Base-by-base conservation (phyloP, 495 filamentous ascomycete species). In the Lophium mytilinum region DNA sequence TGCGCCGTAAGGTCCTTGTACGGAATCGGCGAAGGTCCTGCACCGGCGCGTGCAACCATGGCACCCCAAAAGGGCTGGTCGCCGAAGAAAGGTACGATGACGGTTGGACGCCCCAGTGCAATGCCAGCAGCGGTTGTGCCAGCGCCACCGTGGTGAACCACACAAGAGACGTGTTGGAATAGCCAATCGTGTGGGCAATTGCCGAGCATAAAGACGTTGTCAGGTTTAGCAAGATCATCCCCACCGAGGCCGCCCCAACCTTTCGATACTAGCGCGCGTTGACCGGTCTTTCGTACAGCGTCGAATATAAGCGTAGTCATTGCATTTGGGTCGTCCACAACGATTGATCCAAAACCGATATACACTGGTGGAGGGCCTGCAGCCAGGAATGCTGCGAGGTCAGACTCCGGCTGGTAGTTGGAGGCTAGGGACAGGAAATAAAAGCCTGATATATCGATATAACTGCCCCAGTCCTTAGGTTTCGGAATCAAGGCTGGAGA, bases 261-360 rank as follows among this genome's bases (percentile, higher is more conserved):
- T 63, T 87, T 86, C 0, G 86, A 90, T 3, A 94, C 79, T 0
- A 94, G 69, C 3, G 87, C 88, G 18, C 89, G 78, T 14, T 86
- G 81, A 92, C 92, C 91, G 96, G 14, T 91, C 89, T 68, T 96
- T 95, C 30, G 71, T 4, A 96, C 88, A 0, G 89, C 89, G 49
- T 94, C 87, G 37, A 98, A 83, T n/a, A 98, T 86, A 0, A 90
- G 90, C 58, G 82, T 80, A 35, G 91, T 96, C 68, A 96, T 76
- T 55, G 88, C 88, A 35, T 79, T 81, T 11, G 90, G 85, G 67
- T 98, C 92, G 0, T 84, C 83, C 11, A 98, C 90, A 11, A 95
- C 87, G 51, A 98, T 92, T 1, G 89, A 95, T 7, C 93, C 93
- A 64, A 98, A 98, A 1, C 93, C 93, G 52, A 98, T 89, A 56